phyloP scores from a whole-genome alignment of 2,329 filamentous ascomycete genomes.

The Capronia americana region DNA sequence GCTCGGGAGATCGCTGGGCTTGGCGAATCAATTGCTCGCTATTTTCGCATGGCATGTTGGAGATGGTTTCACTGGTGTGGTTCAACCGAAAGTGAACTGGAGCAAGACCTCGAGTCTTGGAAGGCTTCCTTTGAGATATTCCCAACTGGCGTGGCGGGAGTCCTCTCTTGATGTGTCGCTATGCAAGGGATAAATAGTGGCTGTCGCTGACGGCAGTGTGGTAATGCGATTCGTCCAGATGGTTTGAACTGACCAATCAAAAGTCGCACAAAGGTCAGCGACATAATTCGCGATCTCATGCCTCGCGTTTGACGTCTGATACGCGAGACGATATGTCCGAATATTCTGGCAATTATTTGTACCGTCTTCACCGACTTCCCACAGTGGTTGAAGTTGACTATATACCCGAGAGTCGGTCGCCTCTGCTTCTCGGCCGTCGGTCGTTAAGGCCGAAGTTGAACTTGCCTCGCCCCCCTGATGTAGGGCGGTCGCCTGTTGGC shows the following conservation, averaged over 20 bases:
- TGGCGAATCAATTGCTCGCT: background rate
- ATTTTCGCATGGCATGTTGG: background rate
- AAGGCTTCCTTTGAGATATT: background rate
- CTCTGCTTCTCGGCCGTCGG: background rate
- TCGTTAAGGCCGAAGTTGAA: background rate
- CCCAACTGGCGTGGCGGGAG: no score
- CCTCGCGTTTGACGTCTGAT: background rate
- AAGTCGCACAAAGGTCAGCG: conserved; percentile 25
- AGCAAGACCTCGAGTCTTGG: background rate
- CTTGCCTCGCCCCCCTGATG: background rate
- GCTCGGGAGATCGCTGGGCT: background rate
- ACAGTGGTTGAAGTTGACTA: background rate
- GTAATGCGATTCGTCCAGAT: background rate
- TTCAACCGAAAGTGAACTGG: background rate
- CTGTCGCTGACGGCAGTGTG: background rate
- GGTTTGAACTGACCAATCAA: conserved; percentile 20
- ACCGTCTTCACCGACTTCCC: background rate
- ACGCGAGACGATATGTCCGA: background rate
- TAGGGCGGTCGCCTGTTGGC: background rate
- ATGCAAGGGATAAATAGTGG: background rate
- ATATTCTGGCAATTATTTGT: background rate
- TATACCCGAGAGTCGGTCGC: background rate
- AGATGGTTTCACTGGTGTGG: background rate
- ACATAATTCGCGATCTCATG: background rate
- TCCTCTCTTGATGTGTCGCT: background rate